phyloP scores from a whole-genome alignment of 2,329 filamentous ascomycete genomes.

The Coniochaeta prunicola region DNA sequence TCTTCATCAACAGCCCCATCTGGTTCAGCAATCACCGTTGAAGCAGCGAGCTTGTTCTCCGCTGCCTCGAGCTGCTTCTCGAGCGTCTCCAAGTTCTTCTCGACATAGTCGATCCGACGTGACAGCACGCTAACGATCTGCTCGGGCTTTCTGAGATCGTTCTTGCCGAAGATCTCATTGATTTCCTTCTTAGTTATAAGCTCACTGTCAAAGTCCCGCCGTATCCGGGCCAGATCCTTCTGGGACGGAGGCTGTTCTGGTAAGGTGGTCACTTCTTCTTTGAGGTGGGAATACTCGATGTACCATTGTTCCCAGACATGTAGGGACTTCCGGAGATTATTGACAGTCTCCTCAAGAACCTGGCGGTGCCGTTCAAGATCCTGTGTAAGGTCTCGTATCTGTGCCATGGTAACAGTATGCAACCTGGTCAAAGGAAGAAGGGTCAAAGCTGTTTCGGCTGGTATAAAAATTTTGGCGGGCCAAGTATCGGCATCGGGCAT shows the following conservation, averaged over 20 bases:
- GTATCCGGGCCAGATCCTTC: constrained; percentile 50
- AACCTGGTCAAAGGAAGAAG: background rate
- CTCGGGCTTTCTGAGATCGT: constrained; percentile 41
- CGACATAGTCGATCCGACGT: constrained; percentile 82
- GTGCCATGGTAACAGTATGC: background rate
- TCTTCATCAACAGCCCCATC: constrained; percentile 51
- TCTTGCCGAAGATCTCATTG: constrained; percentile 37
- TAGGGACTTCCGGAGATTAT: constrained; percentile 66
- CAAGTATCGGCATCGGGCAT: background rate
- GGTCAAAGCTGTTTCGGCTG: background rate
- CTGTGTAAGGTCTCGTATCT: background rate
- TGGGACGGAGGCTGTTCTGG: constrained; percentile 33
- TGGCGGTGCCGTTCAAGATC: constrained; percentile 69
- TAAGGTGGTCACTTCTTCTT: constrained; percentile 65
- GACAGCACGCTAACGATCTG: constrained; percentile 63
- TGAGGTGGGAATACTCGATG: constrained; percentile 82
- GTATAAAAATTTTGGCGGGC: background rate
- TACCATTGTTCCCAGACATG: constrained; percentile 89
- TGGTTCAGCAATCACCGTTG: constrained; percentile 52
- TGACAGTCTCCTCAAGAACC: constrained; percentile 68
- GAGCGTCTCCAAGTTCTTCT: constrained; percentile 68
- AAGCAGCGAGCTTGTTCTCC: constrained; percentile 62
- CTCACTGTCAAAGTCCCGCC: constrained; percentile 52
- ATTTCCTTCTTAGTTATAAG: constrained; percentile 54
- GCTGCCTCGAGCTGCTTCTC: constrained; percentile 63